Base-by-base conservation (phyloP, 257 asterid genomes). In the Jasminum sambac region DNA sequence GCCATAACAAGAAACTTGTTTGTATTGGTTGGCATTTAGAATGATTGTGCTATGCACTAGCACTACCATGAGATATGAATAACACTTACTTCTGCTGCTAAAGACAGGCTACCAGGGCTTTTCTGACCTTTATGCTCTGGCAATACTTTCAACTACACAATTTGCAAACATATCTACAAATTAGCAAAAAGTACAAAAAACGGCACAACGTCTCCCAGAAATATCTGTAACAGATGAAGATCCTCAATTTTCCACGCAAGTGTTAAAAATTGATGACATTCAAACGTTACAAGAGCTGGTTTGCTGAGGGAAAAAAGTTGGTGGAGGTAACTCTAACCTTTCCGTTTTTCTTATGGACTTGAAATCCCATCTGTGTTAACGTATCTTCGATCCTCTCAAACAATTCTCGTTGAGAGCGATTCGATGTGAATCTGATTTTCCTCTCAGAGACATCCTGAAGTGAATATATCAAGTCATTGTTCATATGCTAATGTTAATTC, bases 361-460 rank as follows among this genome's bases (percentile, higher is more conserved):
- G 87, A 81, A 84, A 89, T 67, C 98, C 99, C 98, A 91, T 85
- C 65, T 78, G 75, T 1, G 63, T 71, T 38, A 88, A 96, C 11
- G 74, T 80, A 39, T 78, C 71, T 79, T 95, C 96, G 48, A 95
- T 88, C 87, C 88, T 79, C 82, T 89, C 90, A 70, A 88, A 84
- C 84, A 95, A 72, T 77, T 88, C 95, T 71, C 81, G 88, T 24
- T 95, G 92, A 74, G 92, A 85, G 75, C 76, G 84, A 74, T 85
- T 81, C 23, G 99, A 91, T 0, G 99, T 81, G 59, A 95, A 95
- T 71, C 99, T 84, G 74, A 95, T 95, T 75, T 87, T 95, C 85
- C 99, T 89, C 86, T 91, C 95, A 0, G 99, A 87, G 66, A 81
- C 88, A 78, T 91, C 99, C 99, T 94, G 87, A 30, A 19, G 16